Base-by-base conservation (phyloP, 176 grass and related monocot genomes). In the Elymus sibiricus region DNA sequence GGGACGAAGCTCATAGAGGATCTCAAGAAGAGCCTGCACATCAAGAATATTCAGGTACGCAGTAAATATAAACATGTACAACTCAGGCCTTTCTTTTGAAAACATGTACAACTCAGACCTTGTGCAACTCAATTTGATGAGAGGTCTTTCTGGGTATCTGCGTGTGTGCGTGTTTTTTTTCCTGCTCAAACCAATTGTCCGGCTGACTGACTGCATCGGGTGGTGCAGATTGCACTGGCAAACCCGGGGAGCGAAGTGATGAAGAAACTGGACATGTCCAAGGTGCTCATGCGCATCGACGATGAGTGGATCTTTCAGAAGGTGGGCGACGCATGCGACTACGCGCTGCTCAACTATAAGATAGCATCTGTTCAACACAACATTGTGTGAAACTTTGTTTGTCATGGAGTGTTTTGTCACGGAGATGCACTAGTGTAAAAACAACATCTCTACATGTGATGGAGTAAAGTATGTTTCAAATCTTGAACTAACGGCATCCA, bases 181-280 rank as follows among this genome's bases (percentile, higher is more conserved):
- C 68, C 31, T 55, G 24, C 29, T 65, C 55, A n/a, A 27, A 40
- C 28, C 32, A 44, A 29, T 27, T 35, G 6, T 0, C 62, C 6
- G 27, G 62, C 3, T 37, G 14, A 35, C 37, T 55, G 40, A 58
- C 19, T 10, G 12, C 24, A 6, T 82, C 66, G 47, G 3, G 0
- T 81, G n/a, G 6, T 84, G 22, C 88, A 97, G 95, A 84, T 95
- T 38, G 92, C 88, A 2, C 15, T 98, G 67, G 95, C 95, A 7
- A 95, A 91, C 53, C 95, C 93, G 0, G 91, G 93, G 10, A 95
- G 92, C 24, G 95, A 98, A 85, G 68, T 95, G 19, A 93, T 95
- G 93, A 93, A 89, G 82, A 98, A 98, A 53, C 64, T 98, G 19
- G 79, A 90, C 73, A 89, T 77, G 31, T 98, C 93, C 9, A 74